A percentile compares a stretch with the other conserved stretches of the same genome.
Conservation (phyloP, 192 early-diverging fungal species). For the Kickxella alabastrina region DNA sequence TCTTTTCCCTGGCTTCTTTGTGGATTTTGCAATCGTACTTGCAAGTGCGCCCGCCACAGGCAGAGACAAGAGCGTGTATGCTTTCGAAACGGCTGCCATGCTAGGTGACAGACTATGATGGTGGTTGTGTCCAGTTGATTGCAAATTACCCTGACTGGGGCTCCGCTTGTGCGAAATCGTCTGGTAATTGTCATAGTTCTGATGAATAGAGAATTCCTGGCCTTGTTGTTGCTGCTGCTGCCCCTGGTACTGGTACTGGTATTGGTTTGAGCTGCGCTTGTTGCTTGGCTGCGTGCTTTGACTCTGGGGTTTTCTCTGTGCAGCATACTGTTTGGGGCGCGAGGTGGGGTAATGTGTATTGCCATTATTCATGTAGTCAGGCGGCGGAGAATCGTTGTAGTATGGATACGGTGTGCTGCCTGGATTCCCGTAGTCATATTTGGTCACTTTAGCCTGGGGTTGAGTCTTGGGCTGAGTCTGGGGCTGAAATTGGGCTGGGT, state of each 20-base stretch:
- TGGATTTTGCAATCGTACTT: background rate
- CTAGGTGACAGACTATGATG: background rate
- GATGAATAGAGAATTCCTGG: background rate
- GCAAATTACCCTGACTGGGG: background rate
- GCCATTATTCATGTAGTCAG: too few relatives aligned
- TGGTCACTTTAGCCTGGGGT: too few relatives aligned
- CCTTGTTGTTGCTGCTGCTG: background rate
- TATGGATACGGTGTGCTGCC: too few relatives aligned
- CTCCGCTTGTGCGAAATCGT: background rate
- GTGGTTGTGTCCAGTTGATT: background rate
- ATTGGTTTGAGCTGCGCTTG: constrained; percentile 11
- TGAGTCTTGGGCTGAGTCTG: too few relatives aligned
- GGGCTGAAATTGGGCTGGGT: too few relatives aligned
- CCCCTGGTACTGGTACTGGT: background rate
- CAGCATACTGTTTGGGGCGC: background rate
- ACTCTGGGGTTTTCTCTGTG: background rate
- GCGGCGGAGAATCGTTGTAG: too few relatives aligned
- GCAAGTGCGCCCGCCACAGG: background rate
- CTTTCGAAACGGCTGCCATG: background rate
- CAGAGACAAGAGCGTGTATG: background rate
- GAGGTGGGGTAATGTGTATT: too few relatives aligned
- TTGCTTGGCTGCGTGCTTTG: background rate
- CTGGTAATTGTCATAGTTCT: background rate
- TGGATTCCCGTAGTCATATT: too few relatives aligned
- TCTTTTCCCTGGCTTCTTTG: constrained; percentile 14